These are phyloP conservation scores for Diaporthe longicolla DNA, from an alignment of 2,329 filamentous ascomycete genomes.

Conservation along the genomic window DNA sequence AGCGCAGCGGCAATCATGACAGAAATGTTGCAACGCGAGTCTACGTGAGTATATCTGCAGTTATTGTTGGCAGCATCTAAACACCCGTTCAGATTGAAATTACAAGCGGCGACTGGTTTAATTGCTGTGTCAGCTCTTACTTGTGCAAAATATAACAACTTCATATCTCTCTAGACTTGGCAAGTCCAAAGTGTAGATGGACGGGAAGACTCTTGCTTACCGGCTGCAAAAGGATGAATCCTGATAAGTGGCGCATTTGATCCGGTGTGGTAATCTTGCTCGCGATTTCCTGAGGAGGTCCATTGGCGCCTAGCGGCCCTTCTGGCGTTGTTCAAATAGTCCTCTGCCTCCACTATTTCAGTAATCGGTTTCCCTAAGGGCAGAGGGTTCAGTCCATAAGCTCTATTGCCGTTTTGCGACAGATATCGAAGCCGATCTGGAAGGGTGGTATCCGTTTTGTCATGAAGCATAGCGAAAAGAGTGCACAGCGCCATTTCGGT, in stretches of 20 bases:
- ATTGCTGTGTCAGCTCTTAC: background rate
- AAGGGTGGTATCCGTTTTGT: accelerated
- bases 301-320: background rate
- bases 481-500: slow-evolving; percentile 33
- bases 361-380: slow-evolving; percentile 8
- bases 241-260: slow-evolving; percentile 16
- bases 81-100: background rate
- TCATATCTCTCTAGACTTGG: background rate
- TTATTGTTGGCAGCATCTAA: background rate
- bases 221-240: slow-evolving; percentile 5
- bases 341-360: background rate
- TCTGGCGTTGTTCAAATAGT: accelerated
- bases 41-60: background rate
- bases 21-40: slow-evolving; percentile 3
- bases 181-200: too few relatives aligned
- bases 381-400: background rate
- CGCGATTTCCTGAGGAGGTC: background rate
- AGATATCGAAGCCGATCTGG: background rate
- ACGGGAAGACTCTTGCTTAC: background rate
- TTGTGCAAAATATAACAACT: background rate
- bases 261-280: background rate
- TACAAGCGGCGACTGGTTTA: too few relatives aligned
- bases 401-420: background rate
- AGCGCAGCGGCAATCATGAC: background rate
- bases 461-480: background rate